Evolutionary conservation across 176 grass and related monocot genomes (phyloP), one percentile per base, ranked within the genome.

Genomic region (Tuctoria greenei): DNA sequence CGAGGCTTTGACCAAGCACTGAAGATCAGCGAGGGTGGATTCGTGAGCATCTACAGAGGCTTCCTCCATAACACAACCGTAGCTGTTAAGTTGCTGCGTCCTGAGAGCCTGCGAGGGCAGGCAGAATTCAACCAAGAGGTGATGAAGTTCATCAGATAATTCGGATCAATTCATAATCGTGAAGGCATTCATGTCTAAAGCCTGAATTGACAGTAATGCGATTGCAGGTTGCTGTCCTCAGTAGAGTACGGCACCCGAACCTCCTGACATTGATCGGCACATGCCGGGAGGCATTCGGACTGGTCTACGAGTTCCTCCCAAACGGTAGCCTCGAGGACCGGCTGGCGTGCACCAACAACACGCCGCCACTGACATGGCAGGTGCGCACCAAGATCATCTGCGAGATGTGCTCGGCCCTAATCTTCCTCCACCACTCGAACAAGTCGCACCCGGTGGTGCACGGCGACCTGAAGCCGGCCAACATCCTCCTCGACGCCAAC

Each of bases 91-190:
- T 26, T 92, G n/a, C 73, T 86, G 58, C 65, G 75, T 34, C 81
- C 79, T 0, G 12, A 83, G 26, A 80, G 82, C 21, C 17, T 75
- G 61, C 90, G 86, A 66, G 73, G 78, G 4, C 74, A 76, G 56
- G 71, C 86, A 66, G 74, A 92, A 56, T 92, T 92, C 79, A 51
- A 89, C 76, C 86, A 92, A 61, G 82, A 89, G 86, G 90, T 92
- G 45, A 42, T 13, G 8, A 12, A 45, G 35, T 43, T 60, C 23
- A 21, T 39, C 10, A 52, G 20, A 65, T 42, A 10, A 55, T 71
- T 71, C 5, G 8, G 15, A 0, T 63, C 15, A 55, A 1, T 40
- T 60, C 24, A 60, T 9, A 49, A n/a, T 44, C 66, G n/a, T 18
- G 27, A 57, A 46, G 13, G 12, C 6, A 52, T 16, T 69, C 40